Percentiles rank a stretch among this genome's conserved stretches.
phyloP scores from a whole-genome alignment of 306 rosid species.

The Cucurbita argyrosperma region DNA sequence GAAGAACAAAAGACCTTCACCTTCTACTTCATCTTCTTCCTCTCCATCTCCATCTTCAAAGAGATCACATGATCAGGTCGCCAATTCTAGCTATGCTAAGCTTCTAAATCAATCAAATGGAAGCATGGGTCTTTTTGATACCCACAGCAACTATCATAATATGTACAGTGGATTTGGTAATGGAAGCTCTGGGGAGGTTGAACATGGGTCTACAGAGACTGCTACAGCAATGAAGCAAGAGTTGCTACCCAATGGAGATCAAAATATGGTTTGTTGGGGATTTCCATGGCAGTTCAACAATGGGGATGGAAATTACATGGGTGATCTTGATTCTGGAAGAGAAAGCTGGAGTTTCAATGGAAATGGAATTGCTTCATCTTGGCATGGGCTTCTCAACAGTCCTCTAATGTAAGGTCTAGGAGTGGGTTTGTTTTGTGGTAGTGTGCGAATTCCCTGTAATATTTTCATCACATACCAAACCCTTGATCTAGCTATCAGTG shows the following conservation, averaged over 20 bases:
- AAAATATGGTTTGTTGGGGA: slow-evolving; percentile 55
- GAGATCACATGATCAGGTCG: slow-evolving; percentile 43
- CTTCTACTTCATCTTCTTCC: slow-evolving; percentile 25
- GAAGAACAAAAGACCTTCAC: slow-evolving; percentile 55
- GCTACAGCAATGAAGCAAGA: slow-evolving; percentile 85
- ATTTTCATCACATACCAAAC: not conserved
- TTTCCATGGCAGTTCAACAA: slow-evolving; percentile 65
- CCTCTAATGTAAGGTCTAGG: slow-evolving; percentile 50
- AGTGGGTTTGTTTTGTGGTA: too few relatives aligned
- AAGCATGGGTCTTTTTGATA: slow-evolving; percentile 40
- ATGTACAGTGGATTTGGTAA: slow-evolving; percentile 45
- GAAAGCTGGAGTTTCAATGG: slow-evolving; percentile 56
- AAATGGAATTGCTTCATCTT: slow-evolving; percentile 40
- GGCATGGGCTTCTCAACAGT: slow-evolving; percentile 85
- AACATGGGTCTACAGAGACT: slow-evolving; percentile 44
- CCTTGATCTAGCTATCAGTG: not conserved
- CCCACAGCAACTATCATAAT: slow-evolving; percentile 23
- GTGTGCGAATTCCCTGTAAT: not conserved
- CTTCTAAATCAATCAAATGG: slow-evolving; percentile 58
- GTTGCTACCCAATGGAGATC: slow-evolving; percentile 25
- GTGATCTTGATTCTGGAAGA: slow-evolving; percentile 52
- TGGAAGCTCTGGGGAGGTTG: slow-evolving; percentile 45
- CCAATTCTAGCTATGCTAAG: slow-evolving; percentile 43
- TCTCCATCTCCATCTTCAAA: slow-evolving; percentile 41
- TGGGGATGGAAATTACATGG: slow-evolving; percentile 38